Conservation (phyloP, 2,329 filamentous ascomycete species). For the Botrytis paeoniae region DNA sequence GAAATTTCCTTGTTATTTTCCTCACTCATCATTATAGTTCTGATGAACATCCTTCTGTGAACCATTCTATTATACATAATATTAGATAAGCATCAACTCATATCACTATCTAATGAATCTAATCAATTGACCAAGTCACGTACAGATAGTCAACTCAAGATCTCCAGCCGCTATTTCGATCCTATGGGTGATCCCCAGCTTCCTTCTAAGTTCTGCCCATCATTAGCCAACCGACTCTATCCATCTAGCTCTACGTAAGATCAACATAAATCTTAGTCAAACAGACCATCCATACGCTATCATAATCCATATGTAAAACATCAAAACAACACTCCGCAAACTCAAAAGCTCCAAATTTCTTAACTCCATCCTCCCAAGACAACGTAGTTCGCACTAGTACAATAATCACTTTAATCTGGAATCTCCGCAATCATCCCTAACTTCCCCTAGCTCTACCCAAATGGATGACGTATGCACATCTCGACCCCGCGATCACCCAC, state of each 20-base stretch:
- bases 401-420: fast-evolving
- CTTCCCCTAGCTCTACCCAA: neutral
- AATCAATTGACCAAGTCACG: too few species aligned
- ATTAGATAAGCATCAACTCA: too few species aligned
- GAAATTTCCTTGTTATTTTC: neutral
- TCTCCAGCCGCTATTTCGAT: neutral
- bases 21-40: too few species aligned
- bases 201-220: neutral
- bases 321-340: neutral
- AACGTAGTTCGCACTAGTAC: neutral
- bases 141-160: too few species aligned
- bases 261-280: too few species aligned
- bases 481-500: too few species aligned
- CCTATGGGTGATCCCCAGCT: neutral
- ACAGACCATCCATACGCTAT: neutral
- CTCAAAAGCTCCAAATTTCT: neutral
- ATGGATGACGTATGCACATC: neutral
- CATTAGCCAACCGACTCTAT: neutral
- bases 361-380: neutral
- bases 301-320: neutral
- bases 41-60: too few species aligned
- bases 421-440: neutral
- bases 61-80: too few species aligned
- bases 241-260: neutral
- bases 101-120: too few species aligned